Conservation (phyloP, 768 basidiomycete species). For the Amanita thiersii region DNA sequence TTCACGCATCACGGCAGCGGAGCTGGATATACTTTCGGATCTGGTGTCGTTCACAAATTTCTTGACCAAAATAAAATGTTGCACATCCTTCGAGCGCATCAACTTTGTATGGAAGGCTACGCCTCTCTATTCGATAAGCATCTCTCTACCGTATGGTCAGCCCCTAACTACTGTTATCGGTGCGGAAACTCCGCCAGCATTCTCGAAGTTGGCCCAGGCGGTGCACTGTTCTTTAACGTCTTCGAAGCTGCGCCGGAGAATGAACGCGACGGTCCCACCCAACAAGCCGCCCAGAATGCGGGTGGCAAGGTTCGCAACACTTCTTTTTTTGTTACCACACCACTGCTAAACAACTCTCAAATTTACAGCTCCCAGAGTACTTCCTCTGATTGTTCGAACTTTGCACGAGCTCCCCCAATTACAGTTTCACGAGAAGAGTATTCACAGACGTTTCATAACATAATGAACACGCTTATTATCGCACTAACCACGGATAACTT, state of each 20-base stretch:
- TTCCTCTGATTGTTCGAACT: constrained; percentile 39
- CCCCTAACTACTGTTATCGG: constrained; percentile 97
- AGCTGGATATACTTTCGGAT: constrained; percentile 97
- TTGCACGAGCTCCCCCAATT: not conserved
- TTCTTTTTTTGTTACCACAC: constrained; percentile 9
- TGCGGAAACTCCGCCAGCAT: constrained; percentile 98
- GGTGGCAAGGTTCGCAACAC: constrained; percentile 52
- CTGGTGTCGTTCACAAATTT: constrained; percentile 96
- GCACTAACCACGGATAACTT: not conserved
- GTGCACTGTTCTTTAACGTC: constrained; percentile 89
- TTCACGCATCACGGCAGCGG: constrained; percentile 48
- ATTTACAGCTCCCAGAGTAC: constrained; percentile 67
- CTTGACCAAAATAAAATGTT: constrained; percentile 93
- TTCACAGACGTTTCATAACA: not conserved
- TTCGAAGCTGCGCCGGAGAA: constrained; percentile 99
- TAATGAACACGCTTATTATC: not conserved
- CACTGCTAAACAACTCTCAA: constrained; percentile 10
- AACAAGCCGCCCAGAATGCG: constrained; percentile 66
- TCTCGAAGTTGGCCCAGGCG: constrained; percentile 89
- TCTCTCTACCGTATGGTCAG: constrained; percentile 96
- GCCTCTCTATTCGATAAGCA: constrained; percentile 95
- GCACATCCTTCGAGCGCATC: constrained; percentile 96
- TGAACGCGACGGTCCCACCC: constrained; percentile 81
- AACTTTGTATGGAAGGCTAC: constrained; percentile 99
- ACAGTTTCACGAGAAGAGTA: not conserved